A percentile compares a stretch with the other conserved stretches of the same genome.
Conservation (phyloP, 1,139 yeast genomes). For the Zhuliangozyma parablackwelliae region DNA sequence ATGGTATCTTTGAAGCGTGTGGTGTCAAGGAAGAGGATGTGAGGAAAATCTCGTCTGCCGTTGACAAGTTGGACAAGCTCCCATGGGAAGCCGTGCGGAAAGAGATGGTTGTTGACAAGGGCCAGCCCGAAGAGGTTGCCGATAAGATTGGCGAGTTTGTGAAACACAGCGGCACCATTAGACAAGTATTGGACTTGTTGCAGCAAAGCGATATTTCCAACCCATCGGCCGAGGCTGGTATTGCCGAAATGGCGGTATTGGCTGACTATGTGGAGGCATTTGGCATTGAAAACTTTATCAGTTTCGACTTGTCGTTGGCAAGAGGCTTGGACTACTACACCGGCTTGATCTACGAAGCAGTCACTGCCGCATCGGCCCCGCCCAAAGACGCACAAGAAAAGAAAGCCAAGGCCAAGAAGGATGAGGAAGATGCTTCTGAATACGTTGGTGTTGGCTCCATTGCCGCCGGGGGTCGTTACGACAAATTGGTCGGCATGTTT, state of each 20-base stretch:
- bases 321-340: constrained; percentile 97
- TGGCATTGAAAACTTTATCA: constrained; percentile 56
- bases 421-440: constrained; percentile 89
- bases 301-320: constrained; percentile 90
- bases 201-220: constrained; percentile 54
- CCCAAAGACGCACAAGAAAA: constrained; percentile 72
- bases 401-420: constrained; percentile 49
- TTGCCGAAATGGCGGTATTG: constrained; percentile 71
- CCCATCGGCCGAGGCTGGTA: constrained; percentile 73
- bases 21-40: constrained; percentile 95
- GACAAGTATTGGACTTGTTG: constrained; percentile 60
- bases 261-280: constrained; percentile 80
- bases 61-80: constrained; percentile 88
- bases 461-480: constrained; percentile 98
- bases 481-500: constrained; percentile 94
- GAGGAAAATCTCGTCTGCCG: constrained; percentile 89
- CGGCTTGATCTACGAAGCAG: constrained; percentile 94
- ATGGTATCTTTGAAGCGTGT: constrained; percentile 91
- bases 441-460: constrained; percentile 97
- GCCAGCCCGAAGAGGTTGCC: constrained; percentile 86
- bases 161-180: constrained; percentile 70
- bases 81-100: constrained; percentile 94
- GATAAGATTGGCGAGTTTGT: constrained; percentile 90
- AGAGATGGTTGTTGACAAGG: constrained; percentile 89
- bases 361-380: constrained; percentile 91